Conservation (phyloP, 768 basidiomycete genomes). For the Mycena sanguinolenta region DNA sequence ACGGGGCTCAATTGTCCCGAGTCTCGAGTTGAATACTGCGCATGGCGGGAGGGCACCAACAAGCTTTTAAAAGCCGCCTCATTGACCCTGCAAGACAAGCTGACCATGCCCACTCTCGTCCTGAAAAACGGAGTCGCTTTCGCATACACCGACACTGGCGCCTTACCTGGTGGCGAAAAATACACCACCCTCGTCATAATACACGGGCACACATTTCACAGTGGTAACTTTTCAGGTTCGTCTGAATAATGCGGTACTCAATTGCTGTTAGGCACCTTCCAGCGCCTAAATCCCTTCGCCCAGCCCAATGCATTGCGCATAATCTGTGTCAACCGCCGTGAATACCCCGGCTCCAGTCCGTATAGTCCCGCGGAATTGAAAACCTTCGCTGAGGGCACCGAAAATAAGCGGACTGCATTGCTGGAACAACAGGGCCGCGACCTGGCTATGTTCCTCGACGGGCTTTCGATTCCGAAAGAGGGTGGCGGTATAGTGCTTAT, state of each 20-base stretch:
- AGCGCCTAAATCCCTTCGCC: slow-evolving; percentile 38
- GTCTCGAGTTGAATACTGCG: too few relatives aligned
- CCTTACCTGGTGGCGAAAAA: slow-evolving; percentile 17
- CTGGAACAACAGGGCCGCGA: slow-evolving; percentile 45
- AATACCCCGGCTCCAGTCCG: slow-evolving; percentile 49
- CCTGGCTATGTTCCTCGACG: slow-evolving; percentile 44
- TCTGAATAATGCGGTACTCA: neutral
- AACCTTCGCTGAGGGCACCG: slow-evolving; percentile 29
- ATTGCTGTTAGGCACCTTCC: slow-evolving; percentile 40
- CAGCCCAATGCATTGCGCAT: slow-evolving; percentile 39
- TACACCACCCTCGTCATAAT: slow-evolving; percentile 45
- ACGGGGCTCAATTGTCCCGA: too few relatives aligned
- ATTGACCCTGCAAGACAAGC: too few relatives aligned
- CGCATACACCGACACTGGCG: slow-evolving; percentile 47
- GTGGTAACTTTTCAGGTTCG: slow-evolving; percentile 28
- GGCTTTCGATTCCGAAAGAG: slow-evolving; percentile 30
- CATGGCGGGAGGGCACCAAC: neutral
- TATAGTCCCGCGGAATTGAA: slow-evolving; percentile 43
- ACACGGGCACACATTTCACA: slow-evolving; percentile 48
- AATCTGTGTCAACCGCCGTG: slow-evolving; percentile 49
- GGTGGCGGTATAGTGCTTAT: slow-evolving; percentile 39
- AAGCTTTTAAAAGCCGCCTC: neutral
- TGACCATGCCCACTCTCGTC: slow-evolving; percentile 30
- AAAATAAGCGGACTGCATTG: slow-evolving; percentile 34
- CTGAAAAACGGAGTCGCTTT: slow-evolving; percentile 38